Percentiles rank a stretch among this genome's conserved stretches.
Conservation (phyloP, 345 rosid species). For the Dipteronia sinensis region DNA sequence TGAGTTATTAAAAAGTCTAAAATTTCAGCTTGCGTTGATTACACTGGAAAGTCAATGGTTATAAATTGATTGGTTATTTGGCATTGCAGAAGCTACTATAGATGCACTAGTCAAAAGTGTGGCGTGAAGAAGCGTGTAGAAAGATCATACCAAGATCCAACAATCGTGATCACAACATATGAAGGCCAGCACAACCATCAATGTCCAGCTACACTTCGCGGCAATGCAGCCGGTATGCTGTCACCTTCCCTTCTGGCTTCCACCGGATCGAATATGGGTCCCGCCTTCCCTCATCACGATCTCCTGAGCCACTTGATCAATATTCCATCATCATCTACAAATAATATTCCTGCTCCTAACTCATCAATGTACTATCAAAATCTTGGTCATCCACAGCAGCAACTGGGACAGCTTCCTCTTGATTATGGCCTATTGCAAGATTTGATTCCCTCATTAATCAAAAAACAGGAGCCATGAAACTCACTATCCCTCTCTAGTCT, state of each 20-base stretch:
- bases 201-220: constrained; percentile 47
- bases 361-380: constrained; percentile 21
- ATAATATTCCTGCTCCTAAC: constrained; percentile 11
- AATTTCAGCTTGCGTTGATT: neutral
- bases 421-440: constrained; percentile 43
- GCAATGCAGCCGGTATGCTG: constrained; percentile 35
- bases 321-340: constrained; percentile 19
- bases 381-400: constrained; percentile 19
- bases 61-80: neutral
- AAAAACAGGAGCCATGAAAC: constrained; percentile 31
- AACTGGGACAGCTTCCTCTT: constrained; percentile 21
- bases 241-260: constrained; percentile 31
- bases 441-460: constrained; percentile 32
- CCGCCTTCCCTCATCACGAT: constrained; percentile 36
- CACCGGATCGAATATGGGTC: constrained; percentile 5
- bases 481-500: neutral
- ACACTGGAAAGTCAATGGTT: neutral
- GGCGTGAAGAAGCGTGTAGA: constrained; percentile 64
- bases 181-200: constrained; percentile 67
- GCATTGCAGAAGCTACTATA: constrained; percentile 55
- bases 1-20: neutral
- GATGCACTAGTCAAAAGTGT: constrained; percentile 66
- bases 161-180: constrained; percentile 61
- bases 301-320: constrained; percentile 25
- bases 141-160: constrained; percentile 58